A percentile compares a stretch with the other conserved stretches of the same genome.
Conservation (phyloP, 2,329 filamentous ascomycete species). For the Stagonosporopsis rhizophila region DNA sequence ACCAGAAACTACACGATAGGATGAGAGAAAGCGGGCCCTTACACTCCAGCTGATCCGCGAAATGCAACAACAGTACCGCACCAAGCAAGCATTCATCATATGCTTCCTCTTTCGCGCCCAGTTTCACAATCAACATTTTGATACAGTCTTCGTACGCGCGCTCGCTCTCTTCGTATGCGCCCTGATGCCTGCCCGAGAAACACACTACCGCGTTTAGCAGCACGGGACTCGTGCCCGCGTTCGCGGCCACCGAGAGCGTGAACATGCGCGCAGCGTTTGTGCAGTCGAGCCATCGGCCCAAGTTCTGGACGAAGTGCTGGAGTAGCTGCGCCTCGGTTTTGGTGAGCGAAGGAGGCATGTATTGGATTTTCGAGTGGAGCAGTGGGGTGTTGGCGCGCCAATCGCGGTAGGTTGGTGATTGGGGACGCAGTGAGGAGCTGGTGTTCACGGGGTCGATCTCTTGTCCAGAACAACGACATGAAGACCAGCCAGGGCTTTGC, state of each 20-base stretch:
- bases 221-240: conserved; percentile 33
- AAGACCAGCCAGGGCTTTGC: no score
- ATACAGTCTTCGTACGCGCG: conserved; percentile 38
- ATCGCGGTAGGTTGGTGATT: no score
- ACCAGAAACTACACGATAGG: not conserved
- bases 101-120: conserved; percentile 28
- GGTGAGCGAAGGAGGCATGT: conserved; percentile 21
- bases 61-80: conserved; percentile 42
- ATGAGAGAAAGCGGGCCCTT: not conserved
- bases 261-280: conserved; percentile 39
- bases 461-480: not conserved
- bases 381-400: not conserved
- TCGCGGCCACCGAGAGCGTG: conserved; percentile 33
- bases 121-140: conserved; percentile 35
- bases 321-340: conserved; percentile 34
- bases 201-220: conserved; percentile 36
- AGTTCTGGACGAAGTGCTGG: conserved; percentile 37
- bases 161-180: conserved; percentile 24
- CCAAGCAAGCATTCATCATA: conserved; percentile 39
- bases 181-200: conserved; percentile 39
- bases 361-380: not conserved
- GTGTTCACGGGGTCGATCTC: not conserved
- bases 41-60: conserved; percentile 38
- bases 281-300: conserved; percentile 43
- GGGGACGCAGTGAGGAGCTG: no score